Evolutionary conservation across 371 early-diverging fungal species (phyloP).

Genomic region (Synchytrium microbalum): DNA sequence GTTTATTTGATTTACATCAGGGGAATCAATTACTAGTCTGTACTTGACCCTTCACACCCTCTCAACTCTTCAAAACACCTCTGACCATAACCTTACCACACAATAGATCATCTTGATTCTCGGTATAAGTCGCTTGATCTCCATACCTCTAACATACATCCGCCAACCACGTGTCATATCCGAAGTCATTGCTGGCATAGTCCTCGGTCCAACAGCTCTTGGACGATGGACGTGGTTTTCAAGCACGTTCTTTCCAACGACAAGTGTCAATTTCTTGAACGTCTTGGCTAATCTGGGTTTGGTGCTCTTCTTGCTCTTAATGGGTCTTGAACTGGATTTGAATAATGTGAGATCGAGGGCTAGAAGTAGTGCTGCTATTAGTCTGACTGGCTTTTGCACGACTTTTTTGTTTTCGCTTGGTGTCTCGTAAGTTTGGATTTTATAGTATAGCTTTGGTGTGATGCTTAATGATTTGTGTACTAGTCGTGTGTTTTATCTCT

Average conservation of each 20-base stretch:
- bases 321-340: slow-evolving; percentile 40
- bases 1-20: too few species aligned
- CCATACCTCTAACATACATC: slow-evolving; percentile 20
- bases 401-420: slow-evolving; percentile 71
- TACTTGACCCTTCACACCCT: background rate
- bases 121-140: slow-evolving; percentile 18
- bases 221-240: slow-evolving; percentile 24
- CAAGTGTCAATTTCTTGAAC: slow-evolving; percentile 54
- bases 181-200: slow-evolving; percentile 40
- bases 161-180: slow-evolving; percentile 39
- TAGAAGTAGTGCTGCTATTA: slow-evolving; percentile 26
- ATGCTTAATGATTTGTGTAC: background rate
- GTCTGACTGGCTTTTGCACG: slow-evolving; percentile 38
- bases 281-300: slow-evolving; percentile 82
- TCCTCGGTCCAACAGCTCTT: slow-evolving; percentile 35
- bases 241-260: slow-evolving; percentile 29
- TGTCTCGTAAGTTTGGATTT: slow-evolving; percentile 36
- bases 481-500: slow-evolving; percentile 11
- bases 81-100: background rate
- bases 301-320: slow-evolving; percentile 81
- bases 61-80: too few species aligned
- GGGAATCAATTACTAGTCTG: too few species aligned
- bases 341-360: slow-evolving; percentile 15
- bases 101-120: slow-evolving; percentile 22
- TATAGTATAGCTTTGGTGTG: slow-evolving; percentile 20